phyloP scores from a whole-genome alignment of 805 yeast species.

The Monosporozyma aerobia region DNA sequence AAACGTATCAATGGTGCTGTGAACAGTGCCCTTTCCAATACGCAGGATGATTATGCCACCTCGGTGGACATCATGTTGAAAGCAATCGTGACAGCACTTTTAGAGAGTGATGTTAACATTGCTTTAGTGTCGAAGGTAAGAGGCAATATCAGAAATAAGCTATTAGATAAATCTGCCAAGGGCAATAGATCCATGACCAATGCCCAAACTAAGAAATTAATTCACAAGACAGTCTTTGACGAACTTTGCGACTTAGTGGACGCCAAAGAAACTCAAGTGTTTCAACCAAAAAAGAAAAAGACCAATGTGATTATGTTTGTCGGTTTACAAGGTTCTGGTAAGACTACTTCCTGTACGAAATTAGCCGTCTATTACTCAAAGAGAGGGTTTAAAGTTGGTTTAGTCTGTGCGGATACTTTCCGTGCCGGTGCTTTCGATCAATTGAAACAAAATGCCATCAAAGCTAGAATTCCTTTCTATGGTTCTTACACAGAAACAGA shows the following conservation, averaged over 20 bases:
- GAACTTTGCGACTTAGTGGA: slow-evolving; percentile 84
- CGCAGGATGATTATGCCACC: slow-evolving; percentile 45
- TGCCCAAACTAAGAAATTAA: slow-evolving; percentile 63
- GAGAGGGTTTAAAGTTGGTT: slow-evolving; percentile 88
- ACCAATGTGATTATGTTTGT: slow-evolving; percentile 89
- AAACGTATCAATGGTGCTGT: slow-evolving; percentile 69
- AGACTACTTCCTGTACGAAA: slow-evolving; percentile 95
- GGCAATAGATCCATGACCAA: slow-evolving; percentile 12
- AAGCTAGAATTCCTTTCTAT: slow-evolving; percentile 86
- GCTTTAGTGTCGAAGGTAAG: slow-evolving; percentile 70
- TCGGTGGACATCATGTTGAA: slow-evolving; percentile 69
- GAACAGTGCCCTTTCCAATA: slow-evolving; percentile 48
- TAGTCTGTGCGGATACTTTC: slow-evolving; percentile 98
- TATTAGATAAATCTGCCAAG: slow-evolving; percentile 46
- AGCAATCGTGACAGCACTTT: slow-evolving; percentile 79
- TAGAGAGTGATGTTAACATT: slow-evolving; percentile 92
- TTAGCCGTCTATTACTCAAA: slow-evolving; percentile 89
- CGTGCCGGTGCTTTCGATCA: slow-evolving; percentile 99
- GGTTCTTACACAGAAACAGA: slow-evolving; percentile 95
- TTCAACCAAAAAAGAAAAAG: slow-evolving; percentile 78
- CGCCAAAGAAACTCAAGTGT: slow-evolving; percentile 41
- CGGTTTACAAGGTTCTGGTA: slow-evolving; percentile 98
- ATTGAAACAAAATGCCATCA: slow-evolving; percentile 92
- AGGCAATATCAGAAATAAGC: slow-evolving; percentile 53
- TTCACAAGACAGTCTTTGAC: slow-evolving; percentile 90